These are phyloP conservation scores for Trichosporon ovoides DNA, from an alignment of 1,284 basidiomycete genomes.

Conservation along the genomic window DNA sequence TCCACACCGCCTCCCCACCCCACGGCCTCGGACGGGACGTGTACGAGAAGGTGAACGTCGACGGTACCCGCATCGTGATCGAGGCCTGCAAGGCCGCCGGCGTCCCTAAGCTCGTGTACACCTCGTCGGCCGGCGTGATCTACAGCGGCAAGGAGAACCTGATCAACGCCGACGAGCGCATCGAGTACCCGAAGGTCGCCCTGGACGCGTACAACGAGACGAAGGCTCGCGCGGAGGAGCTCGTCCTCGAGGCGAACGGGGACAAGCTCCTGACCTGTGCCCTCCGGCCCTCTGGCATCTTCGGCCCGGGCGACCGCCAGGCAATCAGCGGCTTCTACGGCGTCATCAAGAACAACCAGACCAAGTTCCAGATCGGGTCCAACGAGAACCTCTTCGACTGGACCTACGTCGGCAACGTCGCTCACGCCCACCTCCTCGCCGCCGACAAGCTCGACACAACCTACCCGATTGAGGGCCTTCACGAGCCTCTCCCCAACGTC, in stretches of 20 bases:
- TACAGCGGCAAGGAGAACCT: constrained; percentile 75
- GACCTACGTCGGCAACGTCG: constrained; percentile 96
- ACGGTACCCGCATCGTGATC: constrained; percentile 82
- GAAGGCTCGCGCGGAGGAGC: constrained; percentile 82
- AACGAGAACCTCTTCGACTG: constrained; percentile 95
- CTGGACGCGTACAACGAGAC: constrained; percentile 94
- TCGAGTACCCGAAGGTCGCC: constrained; percentile 66
- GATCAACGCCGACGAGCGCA: constrained; percentile 82
- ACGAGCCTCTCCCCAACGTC: constrained; percentile 60
- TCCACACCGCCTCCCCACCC: constrained; percentile 92
- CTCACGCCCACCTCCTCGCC: constrained; percentile 89
- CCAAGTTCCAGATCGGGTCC: constrained; percentile 87
- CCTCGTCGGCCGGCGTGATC: constrained; percentile 87
- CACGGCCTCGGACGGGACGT: constrained; percentile 65
- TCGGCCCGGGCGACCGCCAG: constrained; percentile 92
- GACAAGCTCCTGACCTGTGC: constrained; percentile 81
- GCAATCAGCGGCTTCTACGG: constrained; percentile 73
- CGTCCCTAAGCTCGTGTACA: constrained; percentile 90
- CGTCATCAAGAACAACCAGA: constrained; percentile 75
- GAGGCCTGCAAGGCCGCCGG: constrained; percentile 66
- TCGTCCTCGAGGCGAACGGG: constrained; percentile 80
- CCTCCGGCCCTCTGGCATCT: constrained; percentile 90
- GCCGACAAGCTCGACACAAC: constrained; percentile 58
- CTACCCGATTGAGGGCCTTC: constrained; percentile 51
- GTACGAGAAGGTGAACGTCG: constrained; percentile 90